These are phyloP conservation scores for Ceratocystis lukuohia DNA, from an alignment of 2,329 filamentous ascomycete species.

Conservation along the genomic window DNA sequence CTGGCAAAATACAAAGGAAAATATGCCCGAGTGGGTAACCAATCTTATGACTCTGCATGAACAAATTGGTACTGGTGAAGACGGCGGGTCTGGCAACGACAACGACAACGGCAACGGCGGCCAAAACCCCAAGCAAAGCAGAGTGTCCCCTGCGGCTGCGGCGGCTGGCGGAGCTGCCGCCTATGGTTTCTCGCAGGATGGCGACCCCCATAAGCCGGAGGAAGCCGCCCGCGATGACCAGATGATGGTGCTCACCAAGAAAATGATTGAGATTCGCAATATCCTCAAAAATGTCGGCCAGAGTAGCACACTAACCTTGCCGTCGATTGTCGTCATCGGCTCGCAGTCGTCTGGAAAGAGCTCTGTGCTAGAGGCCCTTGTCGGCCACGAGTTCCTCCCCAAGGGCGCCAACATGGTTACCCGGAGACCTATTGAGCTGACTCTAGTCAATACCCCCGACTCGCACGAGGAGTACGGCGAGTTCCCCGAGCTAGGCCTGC, in stretches of 20 bases:
- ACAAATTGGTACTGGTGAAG: conserved; percentile 40
- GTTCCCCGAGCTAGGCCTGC: conserved; percentile 80
- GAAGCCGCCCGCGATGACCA: conserved; percentile 78
- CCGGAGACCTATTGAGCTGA: conserved; percentile 85
- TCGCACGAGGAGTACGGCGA: conserved; percentile 84
- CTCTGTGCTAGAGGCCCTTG: conserved; percentile 90
- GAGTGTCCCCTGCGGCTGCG: conserved; percentile 46
- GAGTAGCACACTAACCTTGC: conserved; percentile 72
- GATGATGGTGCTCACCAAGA: conserved; percentile 98
- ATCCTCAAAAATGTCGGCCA: conserved; percentile 87
- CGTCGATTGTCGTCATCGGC: conserved; percentile 97
- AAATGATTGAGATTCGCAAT: conserved; percentile 97
- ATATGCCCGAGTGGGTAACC: conserved; percentile 63
- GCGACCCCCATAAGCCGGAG: conserved; percentile 50
- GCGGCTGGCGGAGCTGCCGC: conserved; percentile 61
- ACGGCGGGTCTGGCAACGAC: conserved; percentile 37
- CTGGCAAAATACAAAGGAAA: conserved; percentile 73
- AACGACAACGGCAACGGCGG: conserved; percentile 36
- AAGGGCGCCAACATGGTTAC: conserved; percentile 99
- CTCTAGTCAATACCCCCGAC: conserved; percentile 85
- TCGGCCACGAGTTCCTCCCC: conserved; percentile 92
- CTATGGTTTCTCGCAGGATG: conserved; percentile 54
- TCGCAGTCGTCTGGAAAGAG: conserved; percentile 98
- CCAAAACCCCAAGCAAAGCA: conserved; percentile 45
- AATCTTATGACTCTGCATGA: conserved; percentile 53